These are phyloP conservation scores for Mikania micrantha DNA, from an alignment of 129 eudicot genomes.

Conservation along the genomic window DNA sequence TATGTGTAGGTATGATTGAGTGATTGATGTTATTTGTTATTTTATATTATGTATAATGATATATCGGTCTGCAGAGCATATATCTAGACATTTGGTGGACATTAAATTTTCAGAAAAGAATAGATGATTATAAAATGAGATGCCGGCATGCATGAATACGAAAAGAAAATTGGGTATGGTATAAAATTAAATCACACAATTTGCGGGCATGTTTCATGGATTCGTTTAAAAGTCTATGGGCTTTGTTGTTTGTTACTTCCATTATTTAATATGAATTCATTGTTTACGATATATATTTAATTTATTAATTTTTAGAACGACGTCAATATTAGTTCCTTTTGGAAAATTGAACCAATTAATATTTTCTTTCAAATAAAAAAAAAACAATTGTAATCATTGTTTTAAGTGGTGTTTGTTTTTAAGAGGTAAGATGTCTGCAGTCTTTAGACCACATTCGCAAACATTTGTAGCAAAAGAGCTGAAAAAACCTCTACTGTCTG, in stretches of 20 bases:
- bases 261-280: not conserved
- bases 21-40: too few relatives aligned
- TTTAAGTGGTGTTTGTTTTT: too few relatives aligned
- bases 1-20: too few relatives aligned
- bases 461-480: too few relatives aligned
- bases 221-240: conserved; percentile 7
- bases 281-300: not conserved
- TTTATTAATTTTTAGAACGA: not conserved
- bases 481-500: too few relatives aligned
- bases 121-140: conserved; percentile 9
- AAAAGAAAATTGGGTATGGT: conserved; percentile 4
- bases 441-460: too few relatives aligned
- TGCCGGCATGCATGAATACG: conserved; percentile 22
- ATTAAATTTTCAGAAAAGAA: not conserved
- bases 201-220: conserved; percentile 24
- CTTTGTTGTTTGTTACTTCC: not conserved
- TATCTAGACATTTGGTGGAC: not conserved
- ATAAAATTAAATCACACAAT: conserved; percentile 20
- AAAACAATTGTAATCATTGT: too few relatives aligned
- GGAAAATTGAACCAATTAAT: not conserved
- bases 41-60: too few relatives aligned
- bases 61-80: too few relatives aligned
- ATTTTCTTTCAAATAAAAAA: too few relatives aligned
- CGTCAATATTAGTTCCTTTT: not conserved
- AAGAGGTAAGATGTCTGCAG: too few relatives aligned